Conservation (phyloP, 768 basidiomycete species). For the Lentinula edodes region DNA sequence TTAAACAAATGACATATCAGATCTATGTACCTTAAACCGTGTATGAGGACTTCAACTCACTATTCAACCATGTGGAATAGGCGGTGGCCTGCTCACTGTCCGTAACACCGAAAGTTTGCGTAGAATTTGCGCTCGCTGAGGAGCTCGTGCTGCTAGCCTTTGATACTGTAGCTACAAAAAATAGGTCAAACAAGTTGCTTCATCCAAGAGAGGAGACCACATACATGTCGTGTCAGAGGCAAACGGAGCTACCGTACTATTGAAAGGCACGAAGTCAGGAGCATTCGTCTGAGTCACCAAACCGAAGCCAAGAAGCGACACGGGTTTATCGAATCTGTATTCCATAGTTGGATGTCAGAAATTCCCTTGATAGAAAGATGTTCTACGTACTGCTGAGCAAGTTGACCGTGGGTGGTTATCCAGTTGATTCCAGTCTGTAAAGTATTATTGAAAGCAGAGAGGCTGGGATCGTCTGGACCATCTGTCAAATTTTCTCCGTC, state of each 20-base stretch:
- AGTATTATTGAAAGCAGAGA: constrained; percentile 47
- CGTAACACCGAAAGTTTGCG: constrained; percentile 45
- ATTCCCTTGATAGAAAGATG: background rate
- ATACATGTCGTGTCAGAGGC: constrained; percentile 19
- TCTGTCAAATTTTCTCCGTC: constrained; percentile 23
- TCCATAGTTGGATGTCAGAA: background rate
- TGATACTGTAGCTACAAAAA: background rate
- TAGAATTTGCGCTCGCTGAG: background rate
- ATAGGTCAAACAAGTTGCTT: constrained; percentile 12
- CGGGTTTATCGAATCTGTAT: constrained; percentile 49
- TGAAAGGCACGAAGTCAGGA: constrained; percentile 57
- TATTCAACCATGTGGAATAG: constrained; percentile 48
- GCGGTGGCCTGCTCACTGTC: constrained; percentile 46
- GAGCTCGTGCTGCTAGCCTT: background rate
- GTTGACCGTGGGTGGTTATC: constrained; percentile 45
- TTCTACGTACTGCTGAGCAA: constrained; percentile 35
- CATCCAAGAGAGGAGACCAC: background rate
- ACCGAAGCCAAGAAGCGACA: constrained; percentile 51
- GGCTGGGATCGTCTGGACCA: constrained; percentile 39
- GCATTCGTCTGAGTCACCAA: constrained; percentile 53
- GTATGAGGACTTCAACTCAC: constrained; percentile 22
- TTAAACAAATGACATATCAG: background rate
- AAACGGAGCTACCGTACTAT: constrained; percentile 36
- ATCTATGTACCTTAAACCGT: constrained; percentile 5
- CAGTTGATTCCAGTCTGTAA: constrained; percentile 47